A percentile compares a stretch with the other conserved stretches of the same genome.
phyloP scores from a whole-genome alignment of 495 filamentous ascomycete species.

The Annulohypoxylon bovei region DNA sequence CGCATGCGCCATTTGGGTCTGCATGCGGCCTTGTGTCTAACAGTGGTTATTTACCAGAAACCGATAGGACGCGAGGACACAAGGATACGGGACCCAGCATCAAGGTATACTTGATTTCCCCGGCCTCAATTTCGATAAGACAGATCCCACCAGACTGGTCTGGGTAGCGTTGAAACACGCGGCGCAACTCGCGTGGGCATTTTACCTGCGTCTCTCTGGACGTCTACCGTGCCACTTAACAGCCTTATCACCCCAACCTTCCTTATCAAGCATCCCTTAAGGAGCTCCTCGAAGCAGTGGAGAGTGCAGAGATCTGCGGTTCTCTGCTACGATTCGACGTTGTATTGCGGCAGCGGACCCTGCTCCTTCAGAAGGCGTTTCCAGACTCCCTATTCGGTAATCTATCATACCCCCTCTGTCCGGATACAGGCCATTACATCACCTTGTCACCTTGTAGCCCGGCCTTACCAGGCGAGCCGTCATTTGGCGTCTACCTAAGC shows the following conservation, averaged over 20 bases:
- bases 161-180: slow-evolving; percentile 29
- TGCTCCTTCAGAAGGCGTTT: slow-evolving; percentile 19
- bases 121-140: slow-evolving; percentile 31
- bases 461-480: slow-evolving; percentile 16
- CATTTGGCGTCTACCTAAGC: slow-evolving; percentile 28
- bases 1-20: slow-evolving; percentile 38
- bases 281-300: slow-evolving; percentile 23
- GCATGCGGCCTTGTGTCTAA: slow-evolving; percentile 33
- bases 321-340: slow-evolving; percentile 35
- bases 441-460: slow-evolving; percentile 27
- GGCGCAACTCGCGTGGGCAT: slow-evolving; percentile 37
- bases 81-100: slow-evolving; percentile 24
- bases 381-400: slow-evolving; percentile 22
- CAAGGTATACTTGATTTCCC: slow-evolving; percentile 32
- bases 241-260: slow-evolving; percentile 39
- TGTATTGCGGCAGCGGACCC: slow-evolving; percentile 36
- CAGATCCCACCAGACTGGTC: slow-evolving; percentile 37
- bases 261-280: slow-evolving; percentile 33
- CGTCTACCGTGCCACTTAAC: slow-evolving; percentile 32
- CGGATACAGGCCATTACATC: slow-evolving; percentile 29
- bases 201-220: slow-evolving; percentile 22
- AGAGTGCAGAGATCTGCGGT: slow-evolving; percentile 36
- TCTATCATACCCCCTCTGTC: slow-evolving; percentile 25
- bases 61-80: slow-evolving; percentile 16
- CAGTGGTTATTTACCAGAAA: slow-evolving; percentile 36